Evolutionary conservation across 2,329 filamentous ascomycete species (phyloP), one percentile per base, ranked within the genome.

Genomic region (Pestalotiopsis sp.): DNA sequence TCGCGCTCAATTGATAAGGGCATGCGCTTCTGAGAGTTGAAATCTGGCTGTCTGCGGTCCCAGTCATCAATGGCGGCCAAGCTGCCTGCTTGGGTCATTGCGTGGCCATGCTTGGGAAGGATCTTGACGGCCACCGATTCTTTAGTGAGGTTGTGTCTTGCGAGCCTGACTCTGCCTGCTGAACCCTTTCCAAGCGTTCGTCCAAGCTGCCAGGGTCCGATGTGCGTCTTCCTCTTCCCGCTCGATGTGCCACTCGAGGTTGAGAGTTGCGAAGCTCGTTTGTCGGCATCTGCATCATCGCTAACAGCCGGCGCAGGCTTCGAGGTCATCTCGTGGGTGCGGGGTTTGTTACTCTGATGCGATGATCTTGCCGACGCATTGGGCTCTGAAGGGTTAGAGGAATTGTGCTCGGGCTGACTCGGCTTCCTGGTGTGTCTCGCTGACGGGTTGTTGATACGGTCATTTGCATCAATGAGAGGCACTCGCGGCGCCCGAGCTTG

Each of bases 41-140:
- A 82, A 69, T 82, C 84, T 49, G 85, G 85, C 31, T 85, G 88
- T 66, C 80, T 88, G 52, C 85, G 86, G 71, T 92, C 91, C 79
- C 90, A 92, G 73, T 91, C 88, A 76, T 95, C 94, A 71, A 98
- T 88, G 63, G 93, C 92, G 14, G 92, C 92, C 78, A 98, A 87
- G 78, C 95, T 98, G 73, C 94, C 91, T 65, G 94, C 94, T 71
- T 96, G 92, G 1, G 93, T 91, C 75, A 95, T 88, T 70, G 93
- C 91, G 13, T 93, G 93, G 66, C 90, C 92, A 68, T 88, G 88
- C 79, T 97, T 95, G 68, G 93, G 93, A 36, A 99, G 93, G 75
- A 99, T 98, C 84, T 99, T 99, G 77, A 98, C 92, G 2, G 96
- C 96, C 3, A 94, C 96, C 64, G 91, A 86, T 75, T 97, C 92